A percentile compares a stretch with the other conserved stretches of the same genome.
Evolutionary conservation across 2,329 filamentous ascomycete genomes (phyloP).

Genomic region (Colletotrichum cuscutae): DNA sequence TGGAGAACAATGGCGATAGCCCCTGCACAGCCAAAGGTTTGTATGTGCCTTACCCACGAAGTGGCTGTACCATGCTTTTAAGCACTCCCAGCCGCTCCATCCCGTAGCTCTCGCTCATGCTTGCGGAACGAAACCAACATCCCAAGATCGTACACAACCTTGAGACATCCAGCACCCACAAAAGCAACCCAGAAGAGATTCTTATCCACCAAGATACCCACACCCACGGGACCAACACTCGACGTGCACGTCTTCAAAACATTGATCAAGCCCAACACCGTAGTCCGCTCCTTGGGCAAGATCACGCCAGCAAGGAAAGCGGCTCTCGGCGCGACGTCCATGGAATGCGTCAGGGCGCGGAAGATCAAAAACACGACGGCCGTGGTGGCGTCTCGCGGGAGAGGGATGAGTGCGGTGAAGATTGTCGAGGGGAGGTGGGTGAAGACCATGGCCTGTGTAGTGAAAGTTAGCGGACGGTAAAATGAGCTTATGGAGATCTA

Average conservation of each 20-base stretch:
- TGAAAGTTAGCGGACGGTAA: not conserved
- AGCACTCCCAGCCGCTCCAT: not conserved
- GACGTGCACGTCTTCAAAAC: not conserved
- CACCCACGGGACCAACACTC: not conserved
- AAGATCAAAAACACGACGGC: not conserved
- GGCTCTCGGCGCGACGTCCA: not conserved
- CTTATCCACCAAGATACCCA: not conserved
- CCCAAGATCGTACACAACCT: not conserved
- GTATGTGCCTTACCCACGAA: not conserved
- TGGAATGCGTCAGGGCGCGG: not conserved
- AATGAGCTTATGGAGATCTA: too few species aligned
- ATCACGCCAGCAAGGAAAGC: not conserved
- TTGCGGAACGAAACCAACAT: not conserved
- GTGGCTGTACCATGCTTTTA: not conserved
- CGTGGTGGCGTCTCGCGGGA: not conserved
- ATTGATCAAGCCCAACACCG: not conserved
- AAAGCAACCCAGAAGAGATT: not conserved
- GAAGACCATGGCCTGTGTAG: not conserved
- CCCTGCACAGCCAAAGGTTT: not conserved
- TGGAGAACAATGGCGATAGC: not conserved
- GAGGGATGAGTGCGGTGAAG: not conserved
- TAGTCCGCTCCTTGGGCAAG: not conserved
- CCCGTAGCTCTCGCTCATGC: not conserved
- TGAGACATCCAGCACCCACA: not conserved
- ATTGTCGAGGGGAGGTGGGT: not conserved